Evolutionary conservation across 2,329 filamentous ascomycete genomes (phyloP), one percentile per base, ranked within the genome.

Genomic region (Myriangium duriaei): DNA sequence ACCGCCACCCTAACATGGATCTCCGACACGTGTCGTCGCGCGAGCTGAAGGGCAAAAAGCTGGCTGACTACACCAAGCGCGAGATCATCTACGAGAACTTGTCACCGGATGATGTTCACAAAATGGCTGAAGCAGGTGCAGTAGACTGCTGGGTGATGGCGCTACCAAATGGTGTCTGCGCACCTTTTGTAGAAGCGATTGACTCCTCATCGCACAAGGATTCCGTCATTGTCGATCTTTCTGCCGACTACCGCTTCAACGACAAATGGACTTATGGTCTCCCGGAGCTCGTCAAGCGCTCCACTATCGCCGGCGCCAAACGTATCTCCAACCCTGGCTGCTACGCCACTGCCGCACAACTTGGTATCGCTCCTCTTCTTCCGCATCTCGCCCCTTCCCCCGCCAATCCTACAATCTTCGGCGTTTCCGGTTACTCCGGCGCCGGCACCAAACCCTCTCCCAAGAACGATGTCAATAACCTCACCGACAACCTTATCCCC

Each of bases 101-200:
- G 31, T 78, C 74, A 40, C 74, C 85, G 5, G 88, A 96, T 47
- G 88, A 96, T 49, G 79, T 94, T 10, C 76, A 77, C 45, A 72
- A 77, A 41, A 84, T 96, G 74, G 83, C 91, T 45, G 78, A 81
- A 56, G 76, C 79, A 19, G 81, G 82, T 36, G 75, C 87, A 52
- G 78, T 96, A 34, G 88, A 96, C 64, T 91, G 83, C 63, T 96
- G 87, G 87, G 83, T 96, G 31, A 91, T 96, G 83, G 91, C 91
- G 24, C 75, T 96, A 18, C 91, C 88, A 31, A 98, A 96, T 54
- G 83, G 84, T 44, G 85, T 94, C 34, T 95, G 85, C 74, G 82
- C 86, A 64, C 87, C 91, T 0, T 98, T 81, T 49, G 81, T 96
- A 7, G 84, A 96, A 46, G 88, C 88, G 5, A 74, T 96, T 37